phyloP scores from a whole-genome alignment of 768 basidiomycete genomes.

The Mycena alexandri region DNA sequence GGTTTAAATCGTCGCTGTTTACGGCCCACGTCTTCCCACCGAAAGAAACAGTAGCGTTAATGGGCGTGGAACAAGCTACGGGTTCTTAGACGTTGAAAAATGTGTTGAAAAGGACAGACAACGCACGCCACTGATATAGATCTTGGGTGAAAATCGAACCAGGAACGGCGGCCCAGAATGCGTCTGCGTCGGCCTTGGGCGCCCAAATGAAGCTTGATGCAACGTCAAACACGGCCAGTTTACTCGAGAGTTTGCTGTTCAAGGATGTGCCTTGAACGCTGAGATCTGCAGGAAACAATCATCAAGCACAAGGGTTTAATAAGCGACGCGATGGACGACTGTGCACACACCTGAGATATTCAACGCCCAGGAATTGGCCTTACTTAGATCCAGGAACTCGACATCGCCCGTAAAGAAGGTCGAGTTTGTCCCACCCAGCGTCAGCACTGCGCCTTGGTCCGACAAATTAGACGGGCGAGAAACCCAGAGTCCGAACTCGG shows the following conservation, averaged over 20 bases:
- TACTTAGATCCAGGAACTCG: constrained; percentile 17
- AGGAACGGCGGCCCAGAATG: constrained; percentile 17
- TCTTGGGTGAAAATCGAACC: constrained; percentile 13
- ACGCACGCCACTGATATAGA: constrained; percentile 16
- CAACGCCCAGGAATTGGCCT: constrained; percentile 18
- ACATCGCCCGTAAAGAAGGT: constrained; percentile 15
- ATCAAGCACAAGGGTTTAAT: constrained; percentile 13
- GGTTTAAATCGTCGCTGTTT: constrained; percentile 11
- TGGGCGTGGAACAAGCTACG: constrained; percentile 19
- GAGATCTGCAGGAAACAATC: constrained; percentile 16
- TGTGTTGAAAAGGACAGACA: constrained; percentile 14
- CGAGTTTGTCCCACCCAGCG: constrained; percentile 17
- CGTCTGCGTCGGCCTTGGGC: constrained; percentile 19
- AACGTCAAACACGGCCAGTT: constrained; percentile 16
- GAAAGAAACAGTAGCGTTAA: constrained; percentile 13
- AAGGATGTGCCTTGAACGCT: constrained; percentile 20
- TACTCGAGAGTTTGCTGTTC: constrained; percentile 18
- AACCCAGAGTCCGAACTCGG: constrained; percentile 16
- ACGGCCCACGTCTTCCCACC: constrained; percentile 18
- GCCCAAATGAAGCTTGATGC: constrained; percentile 19
- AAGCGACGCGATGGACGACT: constrained; percentile 9
- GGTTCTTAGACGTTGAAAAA: constrained; percentile 16
- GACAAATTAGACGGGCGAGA: constrained; percentile 19
- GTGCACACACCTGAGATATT: constrained; percentile 17
- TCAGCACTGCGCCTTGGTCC: constrained; percentile 16